phyloP scores from a whole-genome alignment of 306 rosid genomes.

The Rosa persica region DNA sequence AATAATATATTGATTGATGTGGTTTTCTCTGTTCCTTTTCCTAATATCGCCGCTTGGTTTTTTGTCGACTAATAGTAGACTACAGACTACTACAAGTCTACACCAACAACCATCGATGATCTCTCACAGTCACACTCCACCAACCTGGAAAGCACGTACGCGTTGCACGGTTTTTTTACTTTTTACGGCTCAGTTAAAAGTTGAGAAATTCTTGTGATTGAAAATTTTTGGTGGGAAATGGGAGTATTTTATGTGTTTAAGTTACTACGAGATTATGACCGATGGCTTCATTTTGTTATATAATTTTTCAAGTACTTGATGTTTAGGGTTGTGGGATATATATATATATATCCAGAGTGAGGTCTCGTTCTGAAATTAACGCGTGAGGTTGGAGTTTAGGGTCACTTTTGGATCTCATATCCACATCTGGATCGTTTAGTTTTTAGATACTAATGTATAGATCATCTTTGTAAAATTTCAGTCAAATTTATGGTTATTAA shows the following conservation, averaged over 20 bases:
- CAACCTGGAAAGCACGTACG: background rate
- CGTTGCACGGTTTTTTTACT: background rate
- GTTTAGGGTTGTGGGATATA: too few species aligned
- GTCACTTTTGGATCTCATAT: too few species aligned
- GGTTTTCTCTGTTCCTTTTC: background rate
- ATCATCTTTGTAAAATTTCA: too few species aligned
- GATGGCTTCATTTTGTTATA: too few species aligned
- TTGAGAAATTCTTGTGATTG: background rate
- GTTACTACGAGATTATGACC: background rate
- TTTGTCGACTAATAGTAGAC: conserved; percentile 1
- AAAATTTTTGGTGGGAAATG: background rate
- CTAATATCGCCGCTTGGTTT: background rate
- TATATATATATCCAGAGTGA: too few species aligned
- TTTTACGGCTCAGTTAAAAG: background rate
- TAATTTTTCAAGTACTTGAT: too few species aligned
- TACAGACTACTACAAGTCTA: background rate
- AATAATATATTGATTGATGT: background rate
- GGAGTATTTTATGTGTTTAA: background rate
- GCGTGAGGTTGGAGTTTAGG: too few species aligned
- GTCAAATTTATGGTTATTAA: too few species aligned
- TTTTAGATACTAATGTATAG: too few species aligned
- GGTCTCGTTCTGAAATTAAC: too few species aligned
- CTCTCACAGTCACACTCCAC: background rate
- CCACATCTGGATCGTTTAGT: too few species aligned
- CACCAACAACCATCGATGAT: background rate